These are phyloP conservation scores for Citrus hindsii DNA, from an alignment of 345 rosid genomes.

Conservation along the genomic window DNA sequence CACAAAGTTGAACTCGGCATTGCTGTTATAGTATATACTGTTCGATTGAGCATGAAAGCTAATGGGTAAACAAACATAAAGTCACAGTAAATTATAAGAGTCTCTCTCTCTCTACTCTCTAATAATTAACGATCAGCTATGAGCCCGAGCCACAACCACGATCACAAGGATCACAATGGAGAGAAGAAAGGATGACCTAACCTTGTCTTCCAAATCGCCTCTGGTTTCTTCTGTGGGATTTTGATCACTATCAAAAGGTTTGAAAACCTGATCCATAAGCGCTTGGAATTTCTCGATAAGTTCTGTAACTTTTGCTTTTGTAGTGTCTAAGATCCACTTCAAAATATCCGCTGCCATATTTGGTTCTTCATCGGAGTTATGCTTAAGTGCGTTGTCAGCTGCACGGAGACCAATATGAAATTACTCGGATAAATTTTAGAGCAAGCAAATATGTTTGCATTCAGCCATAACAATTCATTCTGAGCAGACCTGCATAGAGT, in stretches of 20 bases:
- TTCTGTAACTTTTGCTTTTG: slow-evolving; percentile 32
- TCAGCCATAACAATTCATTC: background rate
- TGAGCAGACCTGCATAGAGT: slow-evolving; percentile 27
- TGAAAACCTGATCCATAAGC: slow-evolving; percentile 30
- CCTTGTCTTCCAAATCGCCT: slow-evolving; percentile 24
- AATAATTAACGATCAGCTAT: background rate
- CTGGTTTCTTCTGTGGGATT: slow-evolving; percentile 7
- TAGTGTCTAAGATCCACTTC: slow-evolving; percentile 36
- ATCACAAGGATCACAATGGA: slow-evolving; percentile 41
- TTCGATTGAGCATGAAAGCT: background rate
- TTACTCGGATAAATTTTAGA: background rate
- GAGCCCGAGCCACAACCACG: slow-evolving; percentile 35
- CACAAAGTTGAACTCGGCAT: background rate
- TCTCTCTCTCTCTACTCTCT: too few relatives aligned
- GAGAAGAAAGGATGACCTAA: slow-evolving; percentile 39
- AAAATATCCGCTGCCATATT: slow-evolving; percentile 5
- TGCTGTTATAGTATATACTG: background rate
- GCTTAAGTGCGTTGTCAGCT: slow-evolving; percentile 17
- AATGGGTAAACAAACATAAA: background rate
- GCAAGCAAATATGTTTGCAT: background rate
- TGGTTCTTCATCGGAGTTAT: slow-evolving; percentile 11
- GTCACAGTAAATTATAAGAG: too few relatives aligned
- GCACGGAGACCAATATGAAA: slow-evolving; percentile 6
- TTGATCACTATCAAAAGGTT: slow-evolving; percentile 9
- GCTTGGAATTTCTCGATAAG: slow-evolving; percentile 27